phyloP scores from a whole-genome alignment of 2,329 filamentous ascomycete genomes.

The Hirsutella minnesotensis region DNA sequence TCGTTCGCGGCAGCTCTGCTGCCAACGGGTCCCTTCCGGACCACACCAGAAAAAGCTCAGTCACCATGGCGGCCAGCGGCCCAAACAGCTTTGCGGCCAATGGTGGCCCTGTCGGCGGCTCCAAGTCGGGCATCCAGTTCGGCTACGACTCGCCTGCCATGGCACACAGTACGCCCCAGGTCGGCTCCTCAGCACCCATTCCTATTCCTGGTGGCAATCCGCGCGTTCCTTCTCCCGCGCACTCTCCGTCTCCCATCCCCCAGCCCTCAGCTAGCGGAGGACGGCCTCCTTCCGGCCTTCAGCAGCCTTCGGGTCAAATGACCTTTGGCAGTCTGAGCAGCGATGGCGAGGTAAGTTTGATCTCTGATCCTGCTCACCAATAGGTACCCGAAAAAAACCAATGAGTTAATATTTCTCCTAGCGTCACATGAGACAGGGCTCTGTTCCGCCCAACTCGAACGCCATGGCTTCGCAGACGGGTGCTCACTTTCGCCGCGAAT shows the following conservation, averaged over 20 bases:
- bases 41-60: conserved; percentile 76
- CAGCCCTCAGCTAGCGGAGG: conserved; percentile 75
- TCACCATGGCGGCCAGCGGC: conserved; percentile 81
- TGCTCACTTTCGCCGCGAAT: conserved; percentile 71
- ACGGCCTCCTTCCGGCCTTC: conserved; percentile 67
- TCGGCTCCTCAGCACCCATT: conserved; percentile 41
- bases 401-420: conserved; percentile 18
- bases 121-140: conserved; percentile 64
- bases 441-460: conserved; percentile 48
- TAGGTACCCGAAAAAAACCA: not conserved
- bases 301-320: conserved; percentile 54
- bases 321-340: conserved; percentile 76
- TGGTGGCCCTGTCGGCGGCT: conserved; percentile 49
- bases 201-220: conserved; percentile 53
- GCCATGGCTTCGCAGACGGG: conserved; percentile 52
- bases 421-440: conserved; percentile 59
- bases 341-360: conserved; percentile 63
- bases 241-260: conserved; percentile 87
- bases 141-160: conserved; percentile 63
- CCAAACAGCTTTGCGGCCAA: conserved; percentile 66
- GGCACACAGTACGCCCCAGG: conserved; percentile 55
- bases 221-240: conserved; percentile 69
- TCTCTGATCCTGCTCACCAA: too few relatives aligned
- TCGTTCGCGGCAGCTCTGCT: conserved; percentile 49
- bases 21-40: conserved; percentile 60